These are phyloP conservation scores for Podaxis sp. DNA, from an alignment of 768 basidiomycete species.

Conservation along the genomic window DNA sequence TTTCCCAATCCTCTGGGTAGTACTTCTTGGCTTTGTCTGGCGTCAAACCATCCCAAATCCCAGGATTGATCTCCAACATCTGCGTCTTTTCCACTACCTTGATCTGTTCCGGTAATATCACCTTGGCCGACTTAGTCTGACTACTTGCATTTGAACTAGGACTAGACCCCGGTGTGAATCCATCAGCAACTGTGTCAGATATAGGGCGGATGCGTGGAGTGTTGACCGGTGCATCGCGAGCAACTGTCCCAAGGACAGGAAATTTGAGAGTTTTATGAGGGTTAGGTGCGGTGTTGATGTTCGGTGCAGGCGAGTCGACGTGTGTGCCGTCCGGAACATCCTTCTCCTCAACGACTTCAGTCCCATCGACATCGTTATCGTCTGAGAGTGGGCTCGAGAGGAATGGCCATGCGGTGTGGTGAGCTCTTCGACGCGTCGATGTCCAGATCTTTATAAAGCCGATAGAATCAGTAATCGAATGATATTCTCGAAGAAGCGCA, in stretches of 20 bases:
- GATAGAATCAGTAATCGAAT: not conserved
- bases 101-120: constrained; percentile 31
- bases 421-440: constrained; percentile 86
- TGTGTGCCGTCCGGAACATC: constrained; percentile 2
- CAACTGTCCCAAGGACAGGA: constrained; percentile 1
- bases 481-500: not conserved
- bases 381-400: constrained; percentile 18
- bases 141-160: not conserved
- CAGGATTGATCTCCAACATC: constrained; percentile 98
- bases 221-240: constrained; percentile 11
- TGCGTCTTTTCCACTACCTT: constrained; percentile 94
- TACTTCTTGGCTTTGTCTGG: constrained; percentile 86
- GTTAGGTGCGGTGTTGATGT: not conserved
- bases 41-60: constrained; percentile 94
- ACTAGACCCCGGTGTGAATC: not conserved
- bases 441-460: constrained; percentile 84
- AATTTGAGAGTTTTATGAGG: constrained; percentile 1
- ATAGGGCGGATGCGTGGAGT: constrained; percentile 7
- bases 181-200: constrained; percentile 1
- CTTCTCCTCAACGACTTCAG: not conserved
- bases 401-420: constrained; percentile 98
- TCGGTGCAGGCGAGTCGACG: not conserved
- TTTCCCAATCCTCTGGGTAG: constrained; percentile 93
- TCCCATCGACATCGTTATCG: not conserved
- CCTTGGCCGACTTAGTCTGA: not conserved